Evolutionary conservation across 371 early-diverging fungal species (phyloP).

Genomic region (Mortierella sp.): DNA sequence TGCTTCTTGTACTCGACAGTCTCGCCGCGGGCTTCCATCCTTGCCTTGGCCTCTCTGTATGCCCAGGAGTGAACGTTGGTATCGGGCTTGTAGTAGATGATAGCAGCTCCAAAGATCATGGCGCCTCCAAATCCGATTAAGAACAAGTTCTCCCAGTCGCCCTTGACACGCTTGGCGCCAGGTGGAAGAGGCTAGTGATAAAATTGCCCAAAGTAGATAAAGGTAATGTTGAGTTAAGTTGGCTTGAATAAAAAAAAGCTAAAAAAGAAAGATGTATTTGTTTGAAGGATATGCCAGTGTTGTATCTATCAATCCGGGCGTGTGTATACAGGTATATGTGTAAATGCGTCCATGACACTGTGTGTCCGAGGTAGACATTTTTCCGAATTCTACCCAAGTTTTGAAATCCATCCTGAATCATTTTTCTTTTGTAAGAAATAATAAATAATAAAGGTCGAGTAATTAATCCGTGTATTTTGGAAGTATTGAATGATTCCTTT

Average conservation of each 20-base stretch:
- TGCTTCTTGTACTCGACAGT: slow-evolving; percentile 55
- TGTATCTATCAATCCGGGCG: too few relatives aligned
- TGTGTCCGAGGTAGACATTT: too few relatives aligned
- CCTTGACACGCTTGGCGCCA: slow-evolving; percentile 73
- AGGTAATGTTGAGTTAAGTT: not conserved
- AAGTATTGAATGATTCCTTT: not conserved
- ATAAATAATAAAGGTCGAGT: too few relatives aligned
- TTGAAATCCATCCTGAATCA: too few relatives aligned
- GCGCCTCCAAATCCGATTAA: slow-evolving; percentile 72
- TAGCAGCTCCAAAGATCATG: slow-evolving; percentile 63
- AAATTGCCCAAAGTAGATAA: not conserved
- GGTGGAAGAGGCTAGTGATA: slow-evolving; percentile 57
- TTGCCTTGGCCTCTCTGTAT: slow-evolving; percentile 58
- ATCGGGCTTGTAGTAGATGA: slow-evolving; percentile 77
- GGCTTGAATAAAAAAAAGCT: not conserved
- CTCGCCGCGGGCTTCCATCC: slow-evolving; percentile 59
- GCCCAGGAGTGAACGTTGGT: slow-evolving; percentile 66
- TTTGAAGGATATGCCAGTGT: too few relatives aligned
- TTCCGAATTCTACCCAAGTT: too few relatives aligned
- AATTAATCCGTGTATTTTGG: not conserved
- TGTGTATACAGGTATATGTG: too few relatives aligned
- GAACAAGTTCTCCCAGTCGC: slow-evolving; percentile 75
- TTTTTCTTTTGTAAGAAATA: too few relatives aligned
- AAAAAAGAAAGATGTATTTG: too few relatives aligned
- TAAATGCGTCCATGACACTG: not conserved